These are phyloP conservation scores for Cercospora janseana DNA, from an alignment of 2,329 filamentous ascomycete species.

Conservation along the genomic window DNA sequence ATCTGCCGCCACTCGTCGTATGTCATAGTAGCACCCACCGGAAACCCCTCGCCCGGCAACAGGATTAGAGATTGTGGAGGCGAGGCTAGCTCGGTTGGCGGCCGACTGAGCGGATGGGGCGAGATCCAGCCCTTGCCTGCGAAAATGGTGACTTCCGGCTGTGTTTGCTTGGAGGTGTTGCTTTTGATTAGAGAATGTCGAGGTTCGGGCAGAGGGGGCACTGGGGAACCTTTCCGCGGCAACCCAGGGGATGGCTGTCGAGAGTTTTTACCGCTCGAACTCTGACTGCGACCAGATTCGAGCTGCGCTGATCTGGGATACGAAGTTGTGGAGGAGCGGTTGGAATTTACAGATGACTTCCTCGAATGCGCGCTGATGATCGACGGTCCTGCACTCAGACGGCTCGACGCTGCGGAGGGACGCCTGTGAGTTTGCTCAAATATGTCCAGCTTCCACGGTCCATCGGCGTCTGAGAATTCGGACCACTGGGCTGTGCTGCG, in stretches of 20 bases:
- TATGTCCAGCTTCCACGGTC: background rate
- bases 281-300: background rate
- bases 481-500: background rate
- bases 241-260: background rate
- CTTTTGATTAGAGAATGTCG: conserved; percentile 4
- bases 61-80: conserved; percentile 29
- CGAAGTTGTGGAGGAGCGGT: conserved; percentile 6
- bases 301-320: background rate
- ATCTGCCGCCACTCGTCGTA: conserved; percentile 33
- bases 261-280: background rate
- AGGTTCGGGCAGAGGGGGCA: conserved; percentile 4
- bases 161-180: background rate
- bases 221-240: background rate
- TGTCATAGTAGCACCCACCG: conserved; percentile 28
- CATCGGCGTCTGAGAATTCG: background rate
- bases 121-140: conserved; percentile 38
- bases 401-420: background rate
- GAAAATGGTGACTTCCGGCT: conserved; percentile 26
- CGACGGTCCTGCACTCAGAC: conserved; percentile 1
- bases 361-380: background rate
- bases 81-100: conserved; percentile 21
- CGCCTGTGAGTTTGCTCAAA: background rate
- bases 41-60: conserved; percentile 22
- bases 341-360: conserved; percentile 4
- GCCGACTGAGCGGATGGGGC: conserved; percentile 35